A percentile compares a stretch with the other conserved stretches of the same genome.
These are phyloP conservation scores for Aspergillus bertholletiae DNA, from an alignment of 495 filamentous ascomycete genomes.

Conservation along the genomic window DNA sequence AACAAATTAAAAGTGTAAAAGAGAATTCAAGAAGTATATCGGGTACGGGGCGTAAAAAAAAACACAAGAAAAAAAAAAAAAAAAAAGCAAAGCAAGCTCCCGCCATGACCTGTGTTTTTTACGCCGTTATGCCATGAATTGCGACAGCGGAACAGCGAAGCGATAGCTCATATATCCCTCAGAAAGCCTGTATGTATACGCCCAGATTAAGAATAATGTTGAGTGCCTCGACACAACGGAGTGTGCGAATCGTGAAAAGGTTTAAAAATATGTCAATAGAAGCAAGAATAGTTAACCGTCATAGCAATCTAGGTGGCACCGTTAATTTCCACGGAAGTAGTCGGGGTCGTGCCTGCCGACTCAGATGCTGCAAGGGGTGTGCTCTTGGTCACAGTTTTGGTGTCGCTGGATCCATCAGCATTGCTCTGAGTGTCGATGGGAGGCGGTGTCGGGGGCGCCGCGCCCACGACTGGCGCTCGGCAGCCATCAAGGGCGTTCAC, in stretches of 20 bases:
- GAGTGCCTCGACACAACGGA: slow-evolving; percentile 22
- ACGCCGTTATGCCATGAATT: slow-evolving; percentile 39
- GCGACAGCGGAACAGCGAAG: slow-evolving; percentile 16
- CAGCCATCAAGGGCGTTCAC: slow-evolving; percentile 29
- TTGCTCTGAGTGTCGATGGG: slow-evolving; percentile 37
- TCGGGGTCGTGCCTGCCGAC: slow-evolving; percentile 27
- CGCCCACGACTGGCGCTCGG: slow-evolving; percentile 30
- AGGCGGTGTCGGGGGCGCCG: slow-evolving; percentile 42
- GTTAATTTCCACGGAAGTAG: slow-evolving; percentile 28
- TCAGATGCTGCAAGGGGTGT: slow-evolving; percentile 32
- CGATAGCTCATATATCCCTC: slow-evolving; percentile 21
- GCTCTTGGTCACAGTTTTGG: slow-evolving; percentile 32
- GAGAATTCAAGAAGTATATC: slow-evolving; percentile 23
- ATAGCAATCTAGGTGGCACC: slow-evolving; percentile 25
- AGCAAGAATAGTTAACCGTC: slow-evolving; percentile 17
- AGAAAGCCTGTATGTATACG: slow-evolving; percentile 43
- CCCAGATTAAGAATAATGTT: slow-evolving; percentile 35
- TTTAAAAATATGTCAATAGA: slow-evolving; percentile 32
- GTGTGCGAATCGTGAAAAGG: slow-evolving; percentile 11
- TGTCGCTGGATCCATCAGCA: slow-evolving; percentile 27
- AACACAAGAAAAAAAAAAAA: slow-evolving; percentile 13
- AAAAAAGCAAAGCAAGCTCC: slow-evolving; percentile 16
- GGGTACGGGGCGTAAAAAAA: slow-evolving; percentile 1
- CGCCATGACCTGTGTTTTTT: slow-evolving; percentile 24
- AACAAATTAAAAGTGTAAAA: slow-evolving; percentile 21